A percentile compares a stretch with the other conserved stretches of the same genome.
These are phyloP conservation scores for Talaromyces sp. DNA, from an alignment of 2,329 filamentous ascomycete genomes.

Conservation along the genomic window DNA sequence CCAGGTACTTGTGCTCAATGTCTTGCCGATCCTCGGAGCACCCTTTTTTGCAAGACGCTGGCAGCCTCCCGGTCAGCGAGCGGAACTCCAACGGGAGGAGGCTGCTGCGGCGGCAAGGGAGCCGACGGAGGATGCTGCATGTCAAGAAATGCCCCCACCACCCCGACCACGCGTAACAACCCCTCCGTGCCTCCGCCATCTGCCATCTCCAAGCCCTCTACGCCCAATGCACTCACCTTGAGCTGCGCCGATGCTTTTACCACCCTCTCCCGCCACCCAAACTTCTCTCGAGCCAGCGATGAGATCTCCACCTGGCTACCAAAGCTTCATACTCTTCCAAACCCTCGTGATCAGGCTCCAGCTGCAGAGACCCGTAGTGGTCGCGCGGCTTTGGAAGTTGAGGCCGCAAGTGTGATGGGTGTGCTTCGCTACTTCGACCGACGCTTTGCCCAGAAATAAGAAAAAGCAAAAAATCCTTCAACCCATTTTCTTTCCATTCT, in stretches of 20 bases:
- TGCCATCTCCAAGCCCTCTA: conserved; percentile 29
- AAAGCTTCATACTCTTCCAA: conserved; percentile 64
- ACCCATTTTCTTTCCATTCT: conserved; percentile 10
- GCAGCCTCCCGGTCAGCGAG: conserved; percentile 60
- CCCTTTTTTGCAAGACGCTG: conserved; percentile 79
- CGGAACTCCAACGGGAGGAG: conserved; percentile 45
- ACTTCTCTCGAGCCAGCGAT: conserved; percentile 72
- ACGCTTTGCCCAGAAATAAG: conserved; percentile 58
- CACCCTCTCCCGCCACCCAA: conserved; percentile 74
- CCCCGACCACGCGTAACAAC: conserved; percentile 26
- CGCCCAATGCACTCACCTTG: conserved; percentile 47
- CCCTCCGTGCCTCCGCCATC: conserved; percentile 23
- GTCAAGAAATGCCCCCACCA: conserved; percentile 32
- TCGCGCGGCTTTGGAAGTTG: conserved; percentile 70
- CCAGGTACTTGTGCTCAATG: conserved; percentile 81
- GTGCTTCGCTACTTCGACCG: conserved; percentile 81
- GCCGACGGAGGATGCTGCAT: conserved; percentile 66
- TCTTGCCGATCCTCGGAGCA: conserved; percentile 74
- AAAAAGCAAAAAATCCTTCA: neutral
- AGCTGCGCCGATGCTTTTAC: conserved; percentile 79
- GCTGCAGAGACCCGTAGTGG: conserved; percentile 20
- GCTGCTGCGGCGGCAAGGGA: conserved; percentile 66
- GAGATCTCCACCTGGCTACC: conserved; percentile 77
- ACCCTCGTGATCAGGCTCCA: conserved; percentile 38
- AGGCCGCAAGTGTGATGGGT: conserved; percentile 82